Base-by-base conservation (phyloP, 331 rosid genomes). In the Phaseolus coccineus region DNA sequence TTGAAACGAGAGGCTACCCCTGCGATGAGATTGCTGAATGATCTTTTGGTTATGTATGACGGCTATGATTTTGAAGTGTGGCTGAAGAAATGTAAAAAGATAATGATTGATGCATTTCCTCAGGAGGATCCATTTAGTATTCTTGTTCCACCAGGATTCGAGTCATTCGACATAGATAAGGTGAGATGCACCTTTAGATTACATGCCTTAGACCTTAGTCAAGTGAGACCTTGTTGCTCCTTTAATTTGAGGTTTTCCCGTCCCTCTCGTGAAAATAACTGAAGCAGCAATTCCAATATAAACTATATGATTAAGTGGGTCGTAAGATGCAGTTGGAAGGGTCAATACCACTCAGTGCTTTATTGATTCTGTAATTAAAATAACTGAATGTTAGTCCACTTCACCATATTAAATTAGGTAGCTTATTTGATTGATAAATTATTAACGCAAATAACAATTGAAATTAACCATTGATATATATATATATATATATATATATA, bases 51-150 rank as follows among this genome's bases (percentile, higher is more conserved):
- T 52, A 75, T 93, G 94, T 90, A 95, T 61, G 97, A 93, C 81
- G 96, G 93, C 40, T 71, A 80, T 81, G 82, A 91, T 55, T 86
- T 90, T 69, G 85, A 87, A 46, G 91, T 48, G 77, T 92, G 97
- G 99, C 88, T 93, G 77, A 95, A 87, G 82, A 89, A 90, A 57
- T 90, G 99, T 81, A 90, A 84, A 84, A 93, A 87, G 80, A 33
- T 58, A 80, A 89, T 93, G 97, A 15, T 67, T 51, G 91, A 88
- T 65, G 80, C 89, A 74, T 95, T 95, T 74, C 98, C 98, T 3
- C 86, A 88, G 28, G 99, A 95, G 82, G 98, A 95, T 87, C 99
- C 99, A 44, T 95, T 90, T 80, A 91, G 97, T 90, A 80, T 95
- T 83, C 91, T 95, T 61, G 89, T 88, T 85, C 99, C 99, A 25